Conservation (phyloP, 1,284 basidiomycete species). For the Cryptococcus deneoformans region DNA sequence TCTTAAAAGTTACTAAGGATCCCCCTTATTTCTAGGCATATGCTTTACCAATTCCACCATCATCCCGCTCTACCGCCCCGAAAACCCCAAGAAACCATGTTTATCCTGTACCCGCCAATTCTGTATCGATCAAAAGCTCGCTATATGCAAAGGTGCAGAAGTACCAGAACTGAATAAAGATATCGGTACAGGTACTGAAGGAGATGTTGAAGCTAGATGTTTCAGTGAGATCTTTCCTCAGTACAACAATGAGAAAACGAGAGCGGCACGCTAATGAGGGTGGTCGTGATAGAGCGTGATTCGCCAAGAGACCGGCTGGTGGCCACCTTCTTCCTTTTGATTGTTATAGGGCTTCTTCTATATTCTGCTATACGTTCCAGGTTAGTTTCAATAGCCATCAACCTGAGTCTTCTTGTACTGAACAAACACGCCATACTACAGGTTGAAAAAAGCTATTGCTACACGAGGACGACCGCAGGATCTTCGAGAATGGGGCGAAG, state of each 20-base stretch:
- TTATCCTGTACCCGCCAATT: constrained; percentile 90
- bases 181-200: constrained; percentile 91
- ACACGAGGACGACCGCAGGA: constrained; percentile 39
- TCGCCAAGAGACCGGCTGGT: constrained; percentile 87
- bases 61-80: constrained; percentile 72
- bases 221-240: constrained; percentile 67
- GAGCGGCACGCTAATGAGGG: constrained; percentile 3
- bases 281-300: constrained; percentile 62
- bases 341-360: constrained; percentile 76
- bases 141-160: constrained; percentile 70
- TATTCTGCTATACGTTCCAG: constrained; percentile 69
- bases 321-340: constrained; percentile 82
- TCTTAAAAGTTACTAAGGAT: too few species aligned
- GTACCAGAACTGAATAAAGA: constrained; percentile 85
- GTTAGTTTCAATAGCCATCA: constrained; percentile 16
- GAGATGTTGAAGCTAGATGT: constrained; percentile 91
- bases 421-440: constrained; percentile 4
- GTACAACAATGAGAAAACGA: neutral
- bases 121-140: constrained; percentile 88
- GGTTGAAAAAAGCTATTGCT: constrained; percentile 38
- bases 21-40: constrained; percentile 69
- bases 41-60: constrained; percentile 91
- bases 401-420: neutral
- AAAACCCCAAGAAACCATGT: constrained; percentile 83
- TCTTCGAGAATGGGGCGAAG: constrained; percentile 41